These are phyloP conservation scores for Talaromyces funiculosus DNA, from an alignment of 2,329 filamentous ascomycete genomes.

Conservation along the genomic window DNA sequence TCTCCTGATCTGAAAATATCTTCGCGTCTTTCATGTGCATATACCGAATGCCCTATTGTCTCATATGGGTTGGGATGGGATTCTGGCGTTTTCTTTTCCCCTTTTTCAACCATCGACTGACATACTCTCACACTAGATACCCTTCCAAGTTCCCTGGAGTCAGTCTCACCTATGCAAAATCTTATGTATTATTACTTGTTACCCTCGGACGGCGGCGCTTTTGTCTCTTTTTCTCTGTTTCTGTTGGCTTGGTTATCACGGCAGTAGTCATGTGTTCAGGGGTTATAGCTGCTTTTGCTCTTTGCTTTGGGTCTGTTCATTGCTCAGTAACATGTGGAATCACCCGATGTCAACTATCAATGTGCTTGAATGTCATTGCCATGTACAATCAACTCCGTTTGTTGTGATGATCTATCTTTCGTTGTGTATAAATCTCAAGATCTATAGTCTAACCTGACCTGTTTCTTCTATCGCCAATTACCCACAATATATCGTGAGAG, in stretches of 20 bases:
- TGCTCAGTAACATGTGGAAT: background rate
- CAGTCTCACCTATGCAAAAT: background rate
- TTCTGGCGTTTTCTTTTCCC: constrained; percentile 6
- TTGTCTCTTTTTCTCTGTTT: background rate
- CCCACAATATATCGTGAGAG: too few species aligned
- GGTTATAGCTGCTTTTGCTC: background rate
- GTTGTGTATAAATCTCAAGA: too few species aligned
- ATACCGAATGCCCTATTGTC: constrained; percentile 7
- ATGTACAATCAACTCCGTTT: background rate
- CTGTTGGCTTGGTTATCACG: background rate
- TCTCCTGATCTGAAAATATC: constrained; percentile 13
- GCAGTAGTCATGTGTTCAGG: background rate
- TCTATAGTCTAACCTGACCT: background rate
- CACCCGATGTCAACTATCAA: too few species aligned
- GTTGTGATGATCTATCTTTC: background rate
- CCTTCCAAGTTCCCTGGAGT: background rate
- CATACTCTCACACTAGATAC: constrained; percentile 1
- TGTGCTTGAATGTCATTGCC: too few species aligned
- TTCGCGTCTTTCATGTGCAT: constrained; percentile 18
- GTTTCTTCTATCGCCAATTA: background rate
- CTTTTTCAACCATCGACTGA: constrained; percentile 4
- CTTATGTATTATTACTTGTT: background rate
- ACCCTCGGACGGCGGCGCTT: background rate
- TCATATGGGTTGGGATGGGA: constrained; percentile 5
- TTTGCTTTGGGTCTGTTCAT: background rate